A percentile compares a stretch with the other conserved stretches of the same genome.
These are phyloP conservation scores for Ormosia semicastrata DNA, from an alignment of 306 rosid genomes.

Conservation along the genomic window DNA sequence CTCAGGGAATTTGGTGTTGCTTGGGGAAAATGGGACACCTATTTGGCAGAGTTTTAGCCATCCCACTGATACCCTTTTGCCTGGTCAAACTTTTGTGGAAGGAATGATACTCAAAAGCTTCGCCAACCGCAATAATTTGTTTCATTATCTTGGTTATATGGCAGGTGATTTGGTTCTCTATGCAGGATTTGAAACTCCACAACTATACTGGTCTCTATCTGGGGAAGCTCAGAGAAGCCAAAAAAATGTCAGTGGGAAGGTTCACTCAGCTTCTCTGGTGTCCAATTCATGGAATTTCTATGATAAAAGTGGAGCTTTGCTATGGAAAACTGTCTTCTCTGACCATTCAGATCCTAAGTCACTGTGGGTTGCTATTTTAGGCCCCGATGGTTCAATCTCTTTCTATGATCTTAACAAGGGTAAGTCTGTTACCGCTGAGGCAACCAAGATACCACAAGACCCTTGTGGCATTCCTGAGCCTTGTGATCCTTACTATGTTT, in stretches of 20 bases:
- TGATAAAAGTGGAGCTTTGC: conserved; percentile 44
- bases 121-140: conserved; percentile 53
- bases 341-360: conserved; percentile 36
- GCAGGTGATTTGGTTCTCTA: conserved; percentile 70
- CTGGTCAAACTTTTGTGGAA: conserved; percentile 63
- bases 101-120: conserved; percentile 78
- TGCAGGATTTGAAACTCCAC: conserved; percentile 64
- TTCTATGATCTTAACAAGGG: conserved; percentile 60
- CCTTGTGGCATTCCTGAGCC: conserved; percentile 76
- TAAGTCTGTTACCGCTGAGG: conserved; percentile 40
- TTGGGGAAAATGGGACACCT: conserved; percentile 34
- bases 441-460: conserved; percentile 55
- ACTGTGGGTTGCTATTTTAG: conserved; percentile 73
- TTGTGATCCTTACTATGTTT: conserved; percentile 67
- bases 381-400: conserved; percentile 60
- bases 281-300: conserved; percentile 75
- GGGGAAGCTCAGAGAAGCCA: conserved; percentile 43
- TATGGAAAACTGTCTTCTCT: conserved; percentile 61
- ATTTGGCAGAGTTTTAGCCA: conserved; percentile 86
- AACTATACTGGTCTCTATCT: conserved; percentile 72
- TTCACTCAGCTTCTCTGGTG: conserved; percentile 51
- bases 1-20: conserved; percentile 73
- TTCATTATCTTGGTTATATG: conserved; percentile 49
- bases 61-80: conserved; percentile 86
- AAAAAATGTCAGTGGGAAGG: conserved; percentile 41